Base-by-base conservation (phyloP, 2,329 filamentous ascomycete species). In the Fusarium sp. region DNA sequence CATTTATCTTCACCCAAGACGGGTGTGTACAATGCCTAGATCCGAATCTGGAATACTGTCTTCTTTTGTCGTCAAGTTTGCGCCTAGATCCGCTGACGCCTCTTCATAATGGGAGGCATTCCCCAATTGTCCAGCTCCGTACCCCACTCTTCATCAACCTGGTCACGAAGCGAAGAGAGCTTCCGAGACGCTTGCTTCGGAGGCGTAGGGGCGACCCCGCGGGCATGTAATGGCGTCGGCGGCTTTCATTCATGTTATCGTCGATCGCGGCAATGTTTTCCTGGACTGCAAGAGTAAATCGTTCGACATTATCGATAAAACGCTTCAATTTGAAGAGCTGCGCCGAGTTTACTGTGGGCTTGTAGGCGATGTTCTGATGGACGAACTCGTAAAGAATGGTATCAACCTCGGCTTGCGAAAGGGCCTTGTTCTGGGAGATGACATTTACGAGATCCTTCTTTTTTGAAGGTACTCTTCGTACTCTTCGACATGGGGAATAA, bases 171-270 rank as follows among this genome's bases (percentile, higher is more conserved):
- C 51, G 41, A 7, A 77, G 52, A 1, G 72, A 70, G 28, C 75
- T 77, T 8, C 71, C 64, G 7, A 62, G 44, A 3, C 75, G 71
- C 3, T 31, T 49, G 45, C 69, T 75, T 44, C 72, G 72, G 12
- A 73, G 26, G 5, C 56, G 20, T 31, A 31, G 16, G 1, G 61
- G 47, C 8, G 54, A 50, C 3, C 16, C 38, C 2, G 5, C 7
- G 2, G 38, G 18, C 10, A 20, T 18, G 8, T 41, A 28, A 0
- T 41, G 9, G 8, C n/a, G 16, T 28, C 30, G 33, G 23, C 46
- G 46, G 12, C 33, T 18, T 12, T 12, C n/a, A 3, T 23, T 3
- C 10, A 16, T 23, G 7, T 44, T 36, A 5, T 4, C 16, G 3
- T 37, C 8, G 12, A 59, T 46, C 5, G 26, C 28, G 3, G 37